phyloP scores from a whole-genome alignment of 2,329 filamentous ascomycete genomes.

The Phaeomoniella chlamydospora region DNA sequence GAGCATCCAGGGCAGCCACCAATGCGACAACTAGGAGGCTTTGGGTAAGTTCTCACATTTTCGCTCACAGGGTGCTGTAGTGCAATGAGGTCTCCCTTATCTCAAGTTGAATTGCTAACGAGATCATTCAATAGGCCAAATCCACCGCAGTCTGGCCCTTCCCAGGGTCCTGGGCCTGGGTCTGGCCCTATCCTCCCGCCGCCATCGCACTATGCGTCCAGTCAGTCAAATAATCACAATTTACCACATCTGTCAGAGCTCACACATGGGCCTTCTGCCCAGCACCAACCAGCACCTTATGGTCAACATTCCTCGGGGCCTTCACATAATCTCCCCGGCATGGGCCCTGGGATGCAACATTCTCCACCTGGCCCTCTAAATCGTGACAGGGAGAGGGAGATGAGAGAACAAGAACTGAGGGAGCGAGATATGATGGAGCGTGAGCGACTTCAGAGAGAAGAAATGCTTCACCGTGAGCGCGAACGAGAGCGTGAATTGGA shows the following conservation, averaged over 20 bases:
- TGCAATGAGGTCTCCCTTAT: no score
- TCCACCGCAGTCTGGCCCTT: not conserved
- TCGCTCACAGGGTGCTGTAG: no score
- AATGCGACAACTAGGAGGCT: not conserved
- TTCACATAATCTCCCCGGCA: slow-evolving; percentile 3
- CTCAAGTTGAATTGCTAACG: not conserved
- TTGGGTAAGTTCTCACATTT: not conserved
- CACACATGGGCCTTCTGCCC: slow-evolving; percentile 25
- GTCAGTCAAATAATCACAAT: slow-evolving; percentile 23
- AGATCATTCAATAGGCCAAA: not conserved
- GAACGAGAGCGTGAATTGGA: slow-evolving; percentile 42
- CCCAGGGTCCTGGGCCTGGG: not conserved
- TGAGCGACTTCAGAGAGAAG: slow-evolving; percentile 35
- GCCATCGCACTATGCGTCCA: slow-evolving; percentile 12
- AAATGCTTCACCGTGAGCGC: slow-evolving; percentile 40
- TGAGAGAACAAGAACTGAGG: slow-evolving; percentile 39
- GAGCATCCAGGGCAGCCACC: not conserved
- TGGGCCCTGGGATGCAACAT: slow-evolving; percentile 9
- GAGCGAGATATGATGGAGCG: slow-evolving; percentile 36
- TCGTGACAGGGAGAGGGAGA: slow-evolving; percentile 26
- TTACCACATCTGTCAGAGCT: slow-evolving; percentile 30
- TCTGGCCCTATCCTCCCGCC: slow-evolving; percentile 9
- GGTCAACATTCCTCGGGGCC: slow-evolving; percentile 18
- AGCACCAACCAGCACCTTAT: slow-evolving; percentile 25
- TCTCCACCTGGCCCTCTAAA: slow-evolving; percentile 10